These are phyloP conservation scores for Tulasnella sp. DNA, from an alignment of 768 basidiomycete species.

Conservation along the genomic window DNA sequence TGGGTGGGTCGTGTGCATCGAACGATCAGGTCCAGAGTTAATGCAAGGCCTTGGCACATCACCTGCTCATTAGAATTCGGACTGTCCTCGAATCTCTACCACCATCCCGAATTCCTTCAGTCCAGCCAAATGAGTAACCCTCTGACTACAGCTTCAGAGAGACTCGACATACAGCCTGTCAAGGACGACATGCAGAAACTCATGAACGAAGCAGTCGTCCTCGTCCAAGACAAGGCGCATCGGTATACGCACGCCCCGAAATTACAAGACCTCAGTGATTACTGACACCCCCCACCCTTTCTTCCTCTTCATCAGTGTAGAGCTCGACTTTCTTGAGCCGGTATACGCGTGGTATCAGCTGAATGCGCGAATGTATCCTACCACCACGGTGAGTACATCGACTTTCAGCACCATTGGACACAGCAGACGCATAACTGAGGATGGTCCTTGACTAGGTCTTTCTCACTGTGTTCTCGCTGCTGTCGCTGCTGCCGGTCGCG, in stretches of 20 bases:
- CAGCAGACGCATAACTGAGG: not conserved
- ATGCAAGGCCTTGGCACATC: too few relatives aligned
- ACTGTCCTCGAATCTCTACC: too few relatives aligned
- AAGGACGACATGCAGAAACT: conserved; percentile 11
- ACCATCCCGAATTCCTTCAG: too few relatives aligned
- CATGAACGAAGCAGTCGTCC: conserved; percentile 11
- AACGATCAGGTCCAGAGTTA: too few relatives aligned
- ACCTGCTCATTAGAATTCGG: too few relatives aligned
- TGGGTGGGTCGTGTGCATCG: too few relatives aligned
- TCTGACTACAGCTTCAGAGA: not conserved
- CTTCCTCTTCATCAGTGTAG: not conserved
- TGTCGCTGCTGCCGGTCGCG: not conserved
- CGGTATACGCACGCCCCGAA: not conserved
- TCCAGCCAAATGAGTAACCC: not conserved
- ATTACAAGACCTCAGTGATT: not conserved
- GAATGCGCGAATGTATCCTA: not conserved
- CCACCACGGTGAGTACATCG: not conserved
- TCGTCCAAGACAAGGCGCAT: conserved; percentile 4
- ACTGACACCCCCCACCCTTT: not conserved
- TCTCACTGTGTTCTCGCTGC: not conserved
- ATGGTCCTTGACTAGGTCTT: not conserved
- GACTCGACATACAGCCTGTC: too few relatives aligned
- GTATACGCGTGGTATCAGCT: conserved; percentile 6
- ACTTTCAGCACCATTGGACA: not conserved
- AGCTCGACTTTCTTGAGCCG: not conserved